phyloP scores from a whole-genome alignment of 371 early-diverging fungal species.

The Mucor piriformis region DNA sequence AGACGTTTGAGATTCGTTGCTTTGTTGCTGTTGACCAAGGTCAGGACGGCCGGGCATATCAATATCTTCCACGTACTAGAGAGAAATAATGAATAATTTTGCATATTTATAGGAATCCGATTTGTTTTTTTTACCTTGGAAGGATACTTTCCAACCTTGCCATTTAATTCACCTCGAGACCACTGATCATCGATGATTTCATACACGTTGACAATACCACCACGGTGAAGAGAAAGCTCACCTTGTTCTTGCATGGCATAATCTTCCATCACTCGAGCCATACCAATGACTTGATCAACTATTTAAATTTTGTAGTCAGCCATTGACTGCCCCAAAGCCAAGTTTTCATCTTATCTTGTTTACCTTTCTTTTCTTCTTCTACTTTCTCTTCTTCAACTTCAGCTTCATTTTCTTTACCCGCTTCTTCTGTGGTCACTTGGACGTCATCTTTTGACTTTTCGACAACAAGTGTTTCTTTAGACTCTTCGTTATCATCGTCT shows the following conservation, averaged over 20 bases:
- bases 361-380: constrained; percentile 30
- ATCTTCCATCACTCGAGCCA: constrained; percentile 69
- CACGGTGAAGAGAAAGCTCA: constrained; percentile 67
- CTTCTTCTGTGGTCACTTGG: neutral
- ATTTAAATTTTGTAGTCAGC: no score
- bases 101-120: no score
- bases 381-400: constrained; percentile 19
- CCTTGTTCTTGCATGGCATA: constrained; percentile 70
- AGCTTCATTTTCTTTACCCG: constrained; percentile 4
- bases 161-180: constrained; percentile 72
- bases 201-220: constrained; percentile 68
- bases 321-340: no score
- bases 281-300: constrained; percentile 41
- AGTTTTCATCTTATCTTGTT: neutral
- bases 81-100: neutral
- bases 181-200: constrained; percentile 69
- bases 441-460: neutral
- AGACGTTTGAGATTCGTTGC: constrained; percentile 1
- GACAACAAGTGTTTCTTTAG: neutral
- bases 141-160: constrained; percentile 71
- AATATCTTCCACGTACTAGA: constrained; percentile 37
- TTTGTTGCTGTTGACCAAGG: constrained; percentile 23
- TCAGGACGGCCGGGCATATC: constrained; percentile 56
- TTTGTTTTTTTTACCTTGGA: constrained; percentile 50
- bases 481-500: neutral